Base-by-base conservation (phyloP, 2,329 filamentous ascomycete genomes). In the Calonectria multiphialidica region DNA sequence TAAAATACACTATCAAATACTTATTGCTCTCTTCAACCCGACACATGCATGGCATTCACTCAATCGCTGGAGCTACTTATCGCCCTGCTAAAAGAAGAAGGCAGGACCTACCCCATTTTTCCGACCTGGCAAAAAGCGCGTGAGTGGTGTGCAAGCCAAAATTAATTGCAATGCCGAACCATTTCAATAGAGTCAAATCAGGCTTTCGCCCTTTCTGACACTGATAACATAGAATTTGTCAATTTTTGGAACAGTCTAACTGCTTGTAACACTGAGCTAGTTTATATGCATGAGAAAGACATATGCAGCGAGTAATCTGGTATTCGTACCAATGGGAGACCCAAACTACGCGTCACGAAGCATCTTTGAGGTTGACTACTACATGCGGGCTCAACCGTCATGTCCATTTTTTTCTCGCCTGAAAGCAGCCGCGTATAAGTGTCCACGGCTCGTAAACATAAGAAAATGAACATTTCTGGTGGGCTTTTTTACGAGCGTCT, bases 151-250 rank as follows among this genome's bases (percentile, higher is more conserved):
- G n/a, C n/a, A n/a, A n/a, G n/a, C n/a, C n/a, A n/a, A n/a, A n/a
- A n/a, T n/a, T n/a, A n/a, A n/a, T n/a, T n/a, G n/a, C n/a, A n/a
- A n/a, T n/a, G n/a, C n/a, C n/a, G n/a, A n/a, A n/a, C n/a, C n/a
- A n/a, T n/a, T n/a, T n/a, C n/a, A n/a, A n/a, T n/a, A n/a, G n/a
- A n/a, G n/a, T n/a, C n/a, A n/a, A n/a, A n/a, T n/a, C n/a, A n/a
- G n/a, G n/a, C n/a, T n/a, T n/a, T n/a, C n/a, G n/a, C n/a, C n/a
- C n/a, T n/a, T n/a, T n/a, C n/a, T 0, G 83, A 84, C 42, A 83
- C 82, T 1, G 81, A 80, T 70, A 81, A 80, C 74, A 82, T 84
- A 81, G 71, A 80, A 47, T n/a, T 61, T 81, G 40, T 84, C 81
- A 5, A 70, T 83, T 3, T 84, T 84, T 25, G 77, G 83, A 45